Evolutionary conservation across 2,329 filamentous ascomycete species (phyloP).

Genomic region (Claviceps purpurea): DNA sequence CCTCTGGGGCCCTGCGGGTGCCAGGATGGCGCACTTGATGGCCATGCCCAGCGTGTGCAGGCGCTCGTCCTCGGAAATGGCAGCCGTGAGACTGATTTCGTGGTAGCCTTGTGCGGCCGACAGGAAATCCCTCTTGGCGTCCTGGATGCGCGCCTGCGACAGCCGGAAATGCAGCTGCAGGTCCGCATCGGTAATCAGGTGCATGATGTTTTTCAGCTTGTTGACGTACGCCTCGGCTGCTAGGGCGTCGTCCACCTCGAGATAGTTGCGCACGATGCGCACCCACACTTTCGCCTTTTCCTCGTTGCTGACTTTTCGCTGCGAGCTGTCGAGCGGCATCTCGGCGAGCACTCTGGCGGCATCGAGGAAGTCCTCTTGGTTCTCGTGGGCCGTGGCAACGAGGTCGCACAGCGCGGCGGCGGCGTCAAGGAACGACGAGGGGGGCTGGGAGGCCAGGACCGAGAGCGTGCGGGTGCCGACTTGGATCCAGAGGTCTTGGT

Average conservation of each 20-base stretch:
- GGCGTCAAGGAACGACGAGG: constrained; percentile 67
- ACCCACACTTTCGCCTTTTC: constrained; percentile 82
- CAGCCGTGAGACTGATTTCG: constrained; percentile 62
- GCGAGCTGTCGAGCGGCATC: constrained; percentile 80
- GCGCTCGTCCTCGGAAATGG: constrained; percentile 77
- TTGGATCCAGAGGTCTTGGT: constrained; percentile 56
- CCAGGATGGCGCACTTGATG: constrained; percentile 83
- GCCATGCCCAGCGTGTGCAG: constrained; percentile 74
- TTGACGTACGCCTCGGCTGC: constrained; percentile 79
- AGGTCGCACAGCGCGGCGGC: constrained; percentile 66
- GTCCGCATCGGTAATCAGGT: constrained; percentile 59
- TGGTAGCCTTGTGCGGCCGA: constrained; percentile 82
- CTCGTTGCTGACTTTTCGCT: constrained; percentile 68
- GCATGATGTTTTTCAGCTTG: constrained; percentile 86
- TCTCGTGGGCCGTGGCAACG: constrained; percentile 72
- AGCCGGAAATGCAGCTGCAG: constrained; percentile 77
- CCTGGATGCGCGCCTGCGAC: constrained; percentile 83
- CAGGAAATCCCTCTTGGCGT: constrained; percentile 80
- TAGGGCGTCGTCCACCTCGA: constrained; percentile 86
- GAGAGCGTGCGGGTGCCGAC: constrained; percentile 63
- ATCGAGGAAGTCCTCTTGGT: constrained; percentile 62
- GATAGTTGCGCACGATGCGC: constrained; percentile 83
- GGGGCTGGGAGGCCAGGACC: constrained; percentile 47
- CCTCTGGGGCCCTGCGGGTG: constrained; percentile 76
- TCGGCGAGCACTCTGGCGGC: constrained; percentile 69